Conservation (phyloP, 257 asterid species). For the Penstemon davidsonii region DNA sequence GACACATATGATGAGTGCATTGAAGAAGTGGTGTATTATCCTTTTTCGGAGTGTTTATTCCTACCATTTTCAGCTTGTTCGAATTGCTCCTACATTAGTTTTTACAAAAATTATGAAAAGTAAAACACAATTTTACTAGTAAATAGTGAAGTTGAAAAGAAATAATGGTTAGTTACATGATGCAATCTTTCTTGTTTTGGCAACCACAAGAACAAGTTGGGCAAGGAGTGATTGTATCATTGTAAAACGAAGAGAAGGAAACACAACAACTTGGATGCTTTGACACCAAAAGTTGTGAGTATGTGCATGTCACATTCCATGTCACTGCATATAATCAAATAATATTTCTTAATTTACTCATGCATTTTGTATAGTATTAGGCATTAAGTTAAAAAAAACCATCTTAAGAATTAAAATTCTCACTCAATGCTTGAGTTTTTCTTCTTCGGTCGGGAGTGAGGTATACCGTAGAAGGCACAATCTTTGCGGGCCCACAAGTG, state of each 20-base stretch:
- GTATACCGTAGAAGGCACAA: constrained; percentile 67
- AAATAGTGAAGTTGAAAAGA: background rate
- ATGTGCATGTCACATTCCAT: constrained; percentile 82
- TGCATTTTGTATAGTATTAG: background rate
- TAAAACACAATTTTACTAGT: background rate
- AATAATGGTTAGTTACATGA: constrained; percentile 42
- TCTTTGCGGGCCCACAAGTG: constrained; percentile 75
- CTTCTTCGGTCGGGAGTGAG: constrained; percentile 59
- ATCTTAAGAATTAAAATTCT: constrained; percentile 10
- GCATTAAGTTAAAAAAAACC: background rate
- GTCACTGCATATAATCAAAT: constrained; percentile 55
- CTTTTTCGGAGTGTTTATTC: constrained; percentile 68
- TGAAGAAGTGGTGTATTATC: constrained; percentile 59
- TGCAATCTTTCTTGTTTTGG: constrained; percentile 55
- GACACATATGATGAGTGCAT: constrained; percentile 81
- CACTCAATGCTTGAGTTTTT: constrained; percentile 73
- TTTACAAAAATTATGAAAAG: background rate
- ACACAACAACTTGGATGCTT: constrained; percentile 71
- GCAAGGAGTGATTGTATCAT: constrained; percentile 67
- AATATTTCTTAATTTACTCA: background rate
- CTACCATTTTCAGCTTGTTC: constrained; percentile 40
- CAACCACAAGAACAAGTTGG: constrained; percentile 78
- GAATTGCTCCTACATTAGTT: constrained; percentile 48
- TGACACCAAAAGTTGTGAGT: constrained; percentile 58
- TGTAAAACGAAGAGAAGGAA: constrained; percentile 78